A percentile compares a stretch with the other conserved stretches of the same genome.
Evolutionary conservation across 495 filamentous ascomycete species (phyloP).

Genomic region (Hyaloscypha variabilis): DNA sequence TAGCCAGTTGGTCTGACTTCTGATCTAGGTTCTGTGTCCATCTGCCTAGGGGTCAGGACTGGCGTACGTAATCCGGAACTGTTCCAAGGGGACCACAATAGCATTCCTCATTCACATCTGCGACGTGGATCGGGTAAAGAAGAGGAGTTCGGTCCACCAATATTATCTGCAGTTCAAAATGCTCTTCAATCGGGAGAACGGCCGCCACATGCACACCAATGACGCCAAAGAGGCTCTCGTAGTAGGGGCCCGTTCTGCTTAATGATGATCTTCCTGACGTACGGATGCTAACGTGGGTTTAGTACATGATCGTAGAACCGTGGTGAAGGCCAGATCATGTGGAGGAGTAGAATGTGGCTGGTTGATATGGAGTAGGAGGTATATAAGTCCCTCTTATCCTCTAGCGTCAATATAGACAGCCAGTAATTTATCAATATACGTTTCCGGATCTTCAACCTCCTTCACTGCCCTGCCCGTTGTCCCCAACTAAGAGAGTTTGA

Average conservation of each 20-base stretch:
- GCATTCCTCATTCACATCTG: constrained; percentile 33
- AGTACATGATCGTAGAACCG: too few relatives aligned
- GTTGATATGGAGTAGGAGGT: too few relatives aligned
- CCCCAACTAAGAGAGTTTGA: too few relatives aligned
- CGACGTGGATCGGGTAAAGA: constrained; percentile 31
- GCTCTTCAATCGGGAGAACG: constrained; percentile 29
- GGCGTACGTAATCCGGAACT: constrained; percentile 24
- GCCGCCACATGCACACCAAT: constrained; percentile 33
- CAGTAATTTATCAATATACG: too few relatives aligned
- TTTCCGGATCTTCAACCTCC: too few relatives aligned
- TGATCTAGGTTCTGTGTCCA: constrained; percentile 20
- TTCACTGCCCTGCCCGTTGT: too few relatives aligned
- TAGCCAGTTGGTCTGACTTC: constrained; percentile 16
- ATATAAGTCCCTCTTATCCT: too few relatives aligned
- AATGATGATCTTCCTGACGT: constrained; percentile 4
- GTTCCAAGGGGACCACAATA: constrained; percentile 34
- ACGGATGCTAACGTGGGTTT: constrained; percentile 22
- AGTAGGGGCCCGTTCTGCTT: constrained; percentile 29
- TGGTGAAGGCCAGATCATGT: too few relatives aligned
- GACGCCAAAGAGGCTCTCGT: constrained; percentile 36
- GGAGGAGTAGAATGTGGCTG: too few relatives aligned
- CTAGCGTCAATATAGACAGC: too few relatives aligned
- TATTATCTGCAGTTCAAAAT: constrained; percentile 36
- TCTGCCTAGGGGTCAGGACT: neutral
- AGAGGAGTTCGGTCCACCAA: constrained; percentile 25